Percentiles rank a stretch among this genome's conserved stretches.
Evolutionary conservation across 257 asterid species (phyloP).

Genomic region (Coffea eugenioides): DNA sequence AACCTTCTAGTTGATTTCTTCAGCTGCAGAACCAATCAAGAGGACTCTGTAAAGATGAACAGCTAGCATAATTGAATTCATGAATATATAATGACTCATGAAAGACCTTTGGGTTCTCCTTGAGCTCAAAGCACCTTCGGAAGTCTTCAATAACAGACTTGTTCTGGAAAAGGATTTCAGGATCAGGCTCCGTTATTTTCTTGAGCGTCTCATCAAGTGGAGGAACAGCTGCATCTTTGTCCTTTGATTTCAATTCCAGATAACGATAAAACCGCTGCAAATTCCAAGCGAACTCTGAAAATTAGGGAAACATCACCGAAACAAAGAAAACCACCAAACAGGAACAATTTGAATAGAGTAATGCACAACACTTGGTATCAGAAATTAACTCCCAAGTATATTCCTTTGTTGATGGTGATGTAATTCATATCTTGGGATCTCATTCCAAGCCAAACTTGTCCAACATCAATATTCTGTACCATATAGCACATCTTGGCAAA

Average conservation of each 20-base stretch:
- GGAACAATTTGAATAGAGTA: not conserved
- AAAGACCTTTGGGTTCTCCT: slow-evolving; percentile 88
- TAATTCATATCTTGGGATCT: not conserved
- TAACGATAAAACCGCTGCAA: slow-evolving; percentile 71
- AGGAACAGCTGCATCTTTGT: slow-evolving; percentile 72
- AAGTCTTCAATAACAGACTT: slow-evolving; percentile 63
- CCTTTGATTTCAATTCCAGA: slow-evolving; percentile 84
- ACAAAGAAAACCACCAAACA: not conserved
- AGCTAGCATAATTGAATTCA: not conserved
- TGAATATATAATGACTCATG: not conserved
- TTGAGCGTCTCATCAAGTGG: slow-evolving; percentile 82
- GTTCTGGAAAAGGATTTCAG: slow-evolving; percentile 54
- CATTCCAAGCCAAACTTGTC: not conserved
- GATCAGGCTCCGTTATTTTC: slow-evolving; percentile 77
- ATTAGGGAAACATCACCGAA: not conserved
- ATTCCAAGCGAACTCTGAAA: not conserved
- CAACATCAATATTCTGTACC: not conserved
- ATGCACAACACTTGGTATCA: not conserved
- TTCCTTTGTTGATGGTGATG: not conserved
- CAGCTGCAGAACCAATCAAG: slow-evolving; percentile 50
- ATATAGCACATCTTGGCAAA: not conserved
- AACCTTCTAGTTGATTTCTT: slow-evolving; percentile 76
- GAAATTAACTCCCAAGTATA: not conserved
- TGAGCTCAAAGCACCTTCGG: slow-evolving; percentile 59
- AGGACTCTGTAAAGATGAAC: not conserved